Evolutionary conservation across 164 flowering plant genomes (phyloP), one percentile per base, ranked within the genome.

Genomic region (Sedum album): DNA sequence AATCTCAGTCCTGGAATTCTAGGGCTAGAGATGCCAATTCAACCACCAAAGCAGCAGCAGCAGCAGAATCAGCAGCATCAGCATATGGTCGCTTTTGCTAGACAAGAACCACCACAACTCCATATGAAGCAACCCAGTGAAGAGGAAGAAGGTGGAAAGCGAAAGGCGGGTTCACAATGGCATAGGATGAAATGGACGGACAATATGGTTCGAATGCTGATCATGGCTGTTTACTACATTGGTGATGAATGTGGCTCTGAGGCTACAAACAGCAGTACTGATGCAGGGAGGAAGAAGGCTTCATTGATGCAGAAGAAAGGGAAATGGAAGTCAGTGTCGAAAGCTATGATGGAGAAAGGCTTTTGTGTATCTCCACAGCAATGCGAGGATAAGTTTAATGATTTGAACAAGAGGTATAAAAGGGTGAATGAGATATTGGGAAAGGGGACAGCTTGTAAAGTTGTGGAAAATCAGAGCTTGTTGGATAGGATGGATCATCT

Each of bases 341-440:
- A 78, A 60, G 90, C 91, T 9, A 90, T 90, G 96, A 81, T 90
- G 96, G 96, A 90, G 74, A 89, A 83, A 60, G 93, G 96, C 53
- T 91, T 83, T 39, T 87, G 73, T 74, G 98, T 94, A 17, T 94
- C 98, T 1, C 97, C 97, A 0, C 98, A 94, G 73, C 98, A 94
- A 69, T 91, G 98, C 69, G 98, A 93, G 71, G 98, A 93, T 67
- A 93, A 93, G 73, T 93, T 93, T 72, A 93, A 93, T 75, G 98
- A 93, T 72, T 77, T 93, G 73, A 93, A 93, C 70, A 94, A 94
- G 82, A 86, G 98, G 85, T 94, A 91, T 69, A 94, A 94, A 80
- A 77, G 98, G 73, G 97, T 94, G 23, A 94, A 91, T 63, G 97
- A 94, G 69, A 88, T 94, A 17, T 66, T 94, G 0, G 98, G 97